Percentiles rank a stretch among this genome's conserved stretches.
These are phyloP conservation scores for Ilex asprella DNA, from an alignment of 257 asterid genomes.

Conservation along the genomic window DNA sequence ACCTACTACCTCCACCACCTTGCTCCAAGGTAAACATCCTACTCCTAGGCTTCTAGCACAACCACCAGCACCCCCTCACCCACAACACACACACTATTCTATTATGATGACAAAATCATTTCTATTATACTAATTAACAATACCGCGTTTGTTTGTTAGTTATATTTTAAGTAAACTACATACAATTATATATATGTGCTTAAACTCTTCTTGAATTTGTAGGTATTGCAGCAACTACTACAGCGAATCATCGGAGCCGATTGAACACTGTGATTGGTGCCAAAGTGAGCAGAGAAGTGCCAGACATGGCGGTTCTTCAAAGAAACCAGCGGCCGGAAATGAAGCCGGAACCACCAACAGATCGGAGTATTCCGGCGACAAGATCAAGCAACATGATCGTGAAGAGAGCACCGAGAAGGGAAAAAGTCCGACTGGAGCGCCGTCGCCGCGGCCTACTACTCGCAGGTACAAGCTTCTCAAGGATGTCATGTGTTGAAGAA, in stretches of 20 bases:
- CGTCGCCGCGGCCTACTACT: slow-evolving; percentile 35
- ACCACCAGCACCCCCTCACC: no score
- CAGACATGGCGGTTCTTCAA: slow-evolving; percentile 22
- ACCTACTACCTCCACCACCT: no score
- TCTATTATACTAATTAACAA: no score
- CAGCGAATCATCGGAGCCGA: slow-evolving; percentile 52
- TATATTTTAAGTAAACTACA: no score
- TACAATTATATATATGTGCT: no score
- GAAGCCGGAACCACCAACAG: slow-evolving; percentile 16
- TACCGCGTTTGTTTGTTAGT: no score
- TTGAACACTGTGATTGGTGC: slow-evolving; percentile 81
- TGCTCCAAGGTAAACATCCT: no score
- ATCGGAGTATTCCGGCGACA: slow-evolving; percentile 59
- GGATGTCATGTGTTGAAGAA: slow-evolving; percentile 65
- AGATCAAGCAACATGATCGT: slow-evolving; percentile 50
- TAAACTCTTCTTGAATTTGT: background rate
- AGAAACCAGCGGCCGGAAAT: slow-evolving; percentile 19
- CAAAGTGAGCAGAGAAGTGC: slow-evolving; percentile 47
- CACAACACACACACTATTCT: no score
- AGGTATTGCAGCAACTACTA: slow-evolving; percentile 95
- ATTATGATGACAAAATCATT: no score
- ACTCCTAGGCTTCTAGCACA: no score
- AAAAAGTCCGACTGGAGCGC: slow-evolving; percentile 25
- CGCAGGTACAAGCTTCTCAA: slow-evolving; percentile 56
- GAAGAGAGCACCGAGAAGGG: slow-evolving; percentile 50